phyloP scores from a whole-genome alignment of 208 protist species.

The Acanthamoeba culbertsoni region DNA sequence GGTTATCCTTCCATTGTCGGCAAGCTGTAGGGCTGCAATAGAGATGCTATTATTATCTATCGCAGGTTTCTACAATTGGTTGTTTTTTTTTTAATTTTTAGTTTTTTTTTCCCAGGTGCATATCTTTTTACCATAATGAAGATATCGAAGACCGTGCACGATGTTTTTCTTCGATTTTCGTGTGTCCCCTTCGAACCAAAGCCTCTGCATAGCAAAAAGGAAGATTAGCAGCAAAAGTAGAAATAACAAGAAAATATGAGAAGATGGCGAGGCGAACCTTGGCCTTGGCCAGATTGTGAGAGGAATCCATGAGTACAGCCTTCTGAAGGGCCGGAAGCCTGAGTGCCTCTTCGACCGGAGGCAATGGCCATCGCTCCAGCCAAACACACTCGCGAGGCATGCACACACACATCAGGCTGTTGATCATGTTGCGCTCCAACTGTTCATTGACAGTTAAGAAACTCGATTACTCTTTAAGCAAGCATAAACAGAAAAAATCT shows the following conservation, averaged over 20 bases:
- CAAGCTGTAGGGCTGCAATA: conserved; percentile 6
- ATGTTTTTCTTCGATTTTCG: conserved; percentile 47
- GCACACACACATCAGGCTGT: conserved; percentile 21
- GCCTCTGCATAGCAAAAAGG: neutral
- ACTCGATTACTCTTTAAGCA: neutral
- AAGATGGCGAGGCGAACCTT: neutral
- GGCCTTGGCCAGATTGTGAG: conserved; percentile 34
- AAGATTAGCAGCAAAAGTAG: neutral
- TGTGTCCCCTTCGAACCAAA: conserved; percentile 32
- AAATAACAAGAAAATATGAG: neutral
- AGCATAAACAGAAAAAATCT: neutral
- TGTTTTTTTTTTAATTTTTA: too few relatives aligned
- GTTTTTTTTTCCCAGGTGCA: too few relatives aligned
- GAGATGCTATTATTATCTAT: too few relatives aligned
- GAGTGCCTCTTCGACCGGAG: neutral
- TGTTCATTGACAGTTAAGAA: neutral
- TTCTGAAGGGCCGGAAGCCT: neutral
- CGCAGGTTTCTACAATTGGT: too few relatives aligned
- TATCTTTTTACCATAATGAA: conserved; percentile 40
- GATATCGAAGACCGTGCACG: conserved; percentile 1
- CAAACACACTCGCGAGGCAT: conserved; percentile 14
- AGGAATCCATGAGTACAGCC: conserved; percentile 22
- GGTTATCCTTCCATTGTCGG: neutral
- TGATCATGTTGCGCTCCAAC: conserved; percentile 31
- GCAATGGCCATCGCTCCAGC: neutral